A percentile compares a stretch with the other conserved stretches of the same genome.
phyloP scores from a whole-genome alignment of 2,329 filamentous ascomycete genomes.

The Cadophora malorum region DNA sequence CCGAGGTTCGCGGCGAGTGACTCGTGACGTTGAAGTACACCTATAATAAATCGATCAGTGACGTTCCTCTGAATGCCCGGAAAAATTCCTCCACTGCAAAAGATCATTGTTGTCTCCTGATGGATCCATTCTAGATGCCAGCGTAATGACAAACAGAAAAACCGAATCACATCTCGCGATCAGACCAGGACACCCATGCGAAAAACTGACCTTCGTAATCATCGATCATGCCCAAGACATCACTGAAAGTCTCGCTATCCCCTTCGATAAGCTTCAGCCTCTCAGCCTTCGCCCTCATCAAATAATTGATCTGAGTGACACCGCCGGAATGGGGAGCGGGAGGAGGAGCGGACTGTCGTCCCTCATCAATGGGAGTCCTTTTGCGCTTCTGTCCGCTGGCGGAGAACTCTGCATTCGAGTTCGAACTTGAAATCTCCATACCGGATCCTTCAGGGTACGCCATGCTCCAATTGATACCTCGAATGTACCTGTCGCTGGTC shows the following conservation, averaged over 20 bases:
- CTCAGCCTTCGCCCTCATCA: constrained; percentile 53
- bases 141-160: neutral
- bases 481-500: neutral
- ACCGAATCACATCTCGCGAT: neutral
- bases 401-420: constrained; percentile 1
- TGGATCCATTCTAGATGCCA: neutral
- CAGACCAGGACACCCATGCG: neutral
- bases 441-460: neutral
- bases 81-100: neutral
- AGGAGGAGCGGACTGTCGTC: constrained; percentile 45
- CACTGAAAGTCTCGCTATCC: constrained; percentile 71
- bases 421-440: neutral
- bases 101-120: neutral
- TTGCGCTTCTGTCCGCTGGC: constrained; percentile 37
- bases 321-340: constrained; percentile 43
- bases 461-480: neutral
- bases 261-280: constrained; percentile 59
- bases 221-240: constrained; percentile 73
- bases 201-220: constrained; percentile 71
- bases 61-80: too few relatives aligned
- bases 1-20: constrained; percentile 86
- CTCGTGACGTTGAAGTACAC: constrained; percentile 83
- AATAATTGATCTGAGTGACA: constrained; percentile 59
- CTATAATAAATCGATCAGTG: constrained; percentile 47
- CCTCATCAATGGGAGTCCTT: constrained; percentile 37